Conservation (phyloP, 2,329 filamentous ascomycete species). For the Zymoseptoria ardabiliae region DNA sequence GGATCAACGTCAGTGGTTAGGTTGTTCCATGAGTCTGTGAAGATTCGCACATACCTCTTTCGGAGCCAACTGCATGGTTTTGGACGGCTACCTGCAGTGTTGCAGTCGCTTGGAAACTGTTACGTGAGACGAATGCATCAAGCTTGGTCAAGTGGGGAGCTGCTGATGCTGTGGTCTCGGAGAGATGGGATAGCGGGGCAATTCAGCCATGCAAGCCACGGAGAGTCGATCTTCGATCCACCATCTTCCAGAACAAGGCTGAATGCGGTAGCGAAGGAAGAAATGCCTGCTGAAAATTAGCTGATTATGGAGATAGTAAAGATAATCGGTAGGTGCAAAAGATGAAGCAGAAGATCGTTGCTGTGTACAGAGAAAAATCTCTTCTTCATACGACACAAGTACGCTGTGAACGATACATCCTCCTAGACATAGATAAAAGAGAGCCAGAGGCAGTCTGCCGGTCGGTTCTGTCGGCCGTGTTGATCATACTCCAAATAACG, state of each 20-base stretch:
- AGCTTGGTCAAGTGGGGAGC: not conserved
- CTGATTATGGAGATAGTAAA: not conserved
- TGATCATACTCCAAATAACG: constrained; percentile 2
- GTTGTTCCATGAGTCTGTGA: not conserved
- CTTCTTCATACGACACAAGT: not conserved
- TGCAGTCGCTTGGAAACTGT: constrained; percentile 5
- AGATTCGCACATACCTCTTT: constrained; percentile 24
- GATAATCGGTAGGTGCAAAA: not conserved
- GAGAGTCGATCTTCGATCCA: not conserved
- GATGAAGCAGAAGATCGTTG: not conserved
- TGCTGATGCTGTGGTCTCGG: not conserved
- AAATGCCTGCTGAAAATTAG: not conserved
- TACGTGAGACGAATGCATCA: constrained; percentile 5
- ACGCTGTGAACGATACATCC: not conserved
- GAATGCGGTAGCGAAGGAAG: not conserved
- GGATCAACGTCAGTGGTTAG: constrained; percentile 1
- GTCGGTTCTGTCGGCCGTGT: constrained; percentile 6
- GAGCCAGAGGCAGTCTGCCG: not conserved
- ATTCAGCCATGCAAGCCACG: not conserved
- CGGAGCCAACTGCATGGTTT: constrained; percentile 31
- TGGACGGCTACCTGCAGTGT: not conserved
- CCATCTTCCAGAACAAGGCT: not conserved
- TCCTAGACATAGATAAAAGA: not conserved
- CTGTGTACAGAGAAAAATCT: not conserved
- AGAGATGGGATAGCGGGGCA: not conserved